Conservation (phyloP, 1,139 yeast genomes). For the Yamadazyma blattariae region DNA sequence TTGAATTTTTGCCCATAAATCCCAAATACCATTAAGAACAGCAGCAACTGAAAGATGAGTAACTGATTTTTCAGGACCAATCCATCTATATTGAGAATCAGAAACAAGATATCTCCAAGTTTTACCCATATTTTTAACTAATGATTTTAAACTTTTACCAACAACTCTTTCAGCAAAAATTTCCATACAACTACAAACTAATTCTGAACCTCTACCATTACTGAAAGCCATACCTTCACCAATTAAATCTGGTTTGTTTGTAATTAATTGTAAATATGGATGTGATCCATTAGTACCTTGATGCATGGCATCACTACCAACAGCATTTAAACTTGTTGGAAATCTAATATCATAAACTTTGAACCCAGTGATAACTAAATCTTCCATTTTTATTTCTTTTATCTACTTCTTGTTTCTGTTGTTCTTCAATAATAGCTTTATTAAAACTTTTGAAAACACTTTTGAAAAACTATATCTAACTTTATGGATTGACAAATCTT, state of each 20-base stretch:
- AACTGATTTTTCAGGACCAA: slow-evolving; percentile 38
- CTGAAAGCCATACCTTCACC: slow-evolving; percentile 18
- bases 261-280: slow-evolving; percentile 14
- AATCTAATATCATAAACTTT: slow-evolving; percentile 24
- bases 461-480: too few species aligned
- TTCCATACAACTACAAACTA: slow-evolving; percentile 14
- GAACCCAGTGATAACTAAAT: slow-evolving; percentile 17
- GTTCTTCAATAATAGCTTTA: too few species aligned
- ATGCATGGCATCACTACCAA: slow-evolving; percentile 35
- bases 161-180: slow-evolving; percentile 18
- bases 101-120: slow-evolving; percentile 35
- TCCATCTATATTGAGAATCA: slow-evolving; percentile 36
- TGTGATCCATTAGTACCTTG: slow-evolving; percentile 28
- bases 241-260: slow-evolving; percentile 5
- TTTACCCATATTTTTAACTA: slow-evolving; percentile 30
- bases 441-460: too few species aligned
- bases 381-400: background rate
- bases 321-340: slow-evolving; percentile 29
- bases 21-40: slow-evolving; percentile 34
- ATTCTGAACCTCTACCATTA: slow-evolving; percentile 16
- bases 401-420: too few species aligned
- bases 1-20: slow-evolving; percentile 33
- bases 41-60: slow-evolving; percentile 26
- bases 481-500: too few species aligned
- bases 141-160: slow-evolving; percentile 22